Percentiles rank a stretch among this genome's conserved stretches.
Evolutionary conservation across 2,329 filamentous ascomycete genomes (phyloP).

Genomic region (Colletotrichum simmondsii): DNA sequence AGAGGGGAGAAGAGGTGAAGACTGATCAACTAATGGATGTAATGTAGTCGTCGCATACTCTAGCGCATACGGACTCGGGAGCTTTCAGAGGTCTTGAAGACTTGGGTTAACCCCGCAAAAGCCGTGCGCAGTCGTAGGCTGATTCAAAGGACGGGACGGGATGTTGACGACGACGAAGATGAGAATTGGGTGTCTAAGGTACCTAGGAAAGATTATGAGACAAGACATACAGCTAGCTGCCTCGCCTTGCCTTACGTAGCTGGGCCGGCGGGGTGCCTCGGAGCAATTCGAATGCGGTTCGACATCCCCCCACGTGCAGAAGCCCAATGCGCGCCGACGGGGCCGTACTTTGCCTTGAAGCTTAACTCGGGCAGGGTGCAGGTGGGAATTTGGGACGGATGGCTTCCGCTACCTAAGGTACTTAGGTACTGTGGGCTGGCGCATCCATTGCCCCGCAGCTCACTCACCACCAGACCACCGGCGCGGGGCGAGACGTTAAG

Average conservation of each 20-base stretch:
- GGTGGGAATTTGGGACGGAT: not conserved
- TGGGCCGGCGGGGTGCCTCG: not conserved
- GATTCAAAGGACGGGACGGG: not conserved
- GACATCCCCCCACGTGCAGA: conserved; percentile 12
- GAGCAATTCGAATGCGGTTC: conserved; percentile 1
- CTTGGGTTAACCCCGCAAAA: not conserved
- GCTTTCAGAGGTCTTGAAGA: not conserved
- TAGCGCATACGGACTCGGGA: not conserved
- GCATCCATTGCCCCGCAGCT: not conserved
- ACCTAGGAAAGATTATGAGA: not conserved
- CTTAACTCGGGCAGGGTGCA: not conserved
- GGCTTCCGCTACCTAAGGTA: not conserved
- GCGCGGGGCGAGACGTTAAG: not conserved
- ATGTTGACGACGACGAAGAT: not conserved
- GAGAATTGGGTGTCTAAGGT: too few species aligned
- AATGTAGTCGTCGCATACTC: not conserved
- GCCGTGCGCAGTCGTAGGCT: not conserved
- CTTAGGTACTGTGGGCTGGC: not conserved
- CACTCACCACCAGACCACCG: not conserved
- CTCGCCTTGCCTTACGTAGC: not conserved
- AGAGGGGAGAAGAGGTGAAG: not conserved
- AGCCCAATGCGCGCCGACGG: not conserved
- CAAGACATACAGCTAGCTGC: not conserved
- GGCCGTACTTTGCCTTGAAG: not conserved
- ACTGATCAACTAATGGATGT: not conserved